Percentiles rank a stretch among this genome's conserved stretches.
phyloP scores from a whole-genome alignment of 805 yeast genomes.

The Yamadazyma philogaea region DNA sequence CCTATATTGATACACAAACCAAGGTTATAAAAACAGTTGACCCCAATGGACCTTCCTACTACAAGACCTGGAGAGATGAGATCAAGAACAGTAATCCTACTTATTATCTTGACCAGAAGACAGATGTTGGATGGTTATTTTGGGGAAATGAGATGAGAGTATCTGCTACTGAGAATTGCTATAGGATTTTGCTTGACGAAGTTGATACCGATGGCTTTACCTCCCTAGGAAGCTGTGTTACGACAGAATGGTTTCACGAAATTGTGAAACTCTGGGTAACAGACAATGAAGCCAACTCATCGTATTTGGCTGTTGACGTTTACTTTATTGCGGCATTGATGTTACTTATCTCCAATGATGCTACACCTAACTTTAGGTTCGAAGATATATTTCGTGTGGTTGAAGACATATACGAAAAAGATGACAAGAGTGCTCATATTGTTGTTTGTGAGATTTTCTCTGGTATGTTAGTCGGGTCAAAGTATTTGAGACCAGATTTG shows the following conservation, averaged over 20 bases:
- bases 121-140: conserved; percentile 65
- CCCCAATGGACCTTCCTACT: conserved; percentile 33
- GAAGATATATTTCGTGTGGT: conserved; percentile 53
- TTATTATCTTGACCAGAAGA: conserved; percentile 57
- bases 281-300: conserved; percentile 66
- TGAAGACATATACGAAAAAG: conserved; percentile 50
- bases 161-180: conserved; percentile 31
- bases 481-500: conserved; percentile 34
- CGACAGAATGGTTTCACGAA: conserved; percentile 55
- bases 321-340: conserved; percentile 51
- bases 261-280: conserved; percentile 53
- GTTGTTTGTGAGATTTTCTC: conserved; percentile 67
- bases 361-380: conserved; percentile 40
- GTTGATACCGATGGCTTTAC: conserved; percentile 42
- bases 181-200: conserved; percentile 24
- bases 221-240: conserved; percentile 44
- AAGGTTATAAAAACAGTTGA: conserved; percentile 41
- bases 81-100: conserved; percentile 44
- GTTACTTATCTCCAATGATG: conserved; percentile 45
- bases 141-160: conserved; percentile 64
- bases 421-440: conserved; percentile 75
- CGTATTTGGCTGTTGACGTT: conserved; percentile 65
- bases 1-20: conserved; percentile 31
- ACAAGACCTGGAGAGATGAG: conserved; percentile 47
- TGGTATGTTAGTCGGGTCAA: conserved; percentile 56